phyloP scores from a whole-genome alignment of 257 asterid genomes.

The Eustoma russellianum region DNA sequence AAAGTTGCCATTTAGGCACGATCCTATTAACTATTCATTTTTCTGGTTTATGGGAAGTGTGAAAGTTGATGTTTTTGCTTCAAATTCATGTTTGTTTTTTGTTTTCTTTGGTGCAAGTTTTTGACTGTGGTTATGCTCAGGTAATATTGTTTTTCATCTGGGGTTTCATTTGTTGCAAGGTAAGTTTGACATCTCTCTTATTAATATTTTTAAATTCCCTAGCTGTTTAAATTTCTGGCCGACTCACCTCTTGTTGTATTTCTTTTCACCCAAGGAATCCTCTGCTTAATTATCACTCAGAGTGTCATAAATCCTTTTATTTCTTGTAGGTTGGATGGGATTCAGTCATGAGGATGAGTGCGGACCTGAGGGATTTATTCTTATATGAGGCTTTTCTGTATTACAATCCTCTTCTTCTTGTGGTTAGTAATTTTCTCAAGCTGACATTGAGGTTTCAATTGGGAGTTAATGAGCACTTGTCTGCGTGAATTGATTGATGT shows the following conservation, averaged over 20 bases:
- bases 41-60: neutral
- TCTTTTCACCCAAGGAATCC: constrained; percentile 3
- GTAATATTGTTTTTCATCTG: constrained; percentile 73
- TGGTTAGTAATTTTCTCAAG: constrained; percentile 54
- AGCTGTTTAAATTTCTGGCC: neutral
- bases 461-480: constrained; percentile 6
- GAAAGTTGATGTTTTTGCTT: neutral
- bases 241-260: neutral
- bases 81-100: neutral
- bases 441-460: constrained; percentile 2
- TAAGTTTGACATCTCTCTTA: constrained; percentile 25
- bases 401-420: constrained; percentile 93
- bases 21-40: neutral
- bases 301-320: constrained; percentile 13
- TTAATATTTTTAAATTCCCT: neutral
- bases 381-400: constrained; percentile 95
- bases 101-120: constrained; percentile 9
- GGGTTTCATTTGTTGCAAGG: constrained; percentile 91
- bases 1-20: neutral
- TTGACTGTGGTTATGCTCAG: constrained; percentile 36
- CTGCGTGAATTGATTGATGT: constrained; percentile 2
- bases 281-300: constrained; percentile 10
- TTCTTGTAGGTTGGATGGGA: constrained; percentile 88
- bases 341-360: constrained; percentile 98
- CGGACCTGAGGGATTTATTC: constrained; percentile 81